Conservation (phyloP, 108 stramenopile genomes). For the Thalassiosira profunda region DNA sequence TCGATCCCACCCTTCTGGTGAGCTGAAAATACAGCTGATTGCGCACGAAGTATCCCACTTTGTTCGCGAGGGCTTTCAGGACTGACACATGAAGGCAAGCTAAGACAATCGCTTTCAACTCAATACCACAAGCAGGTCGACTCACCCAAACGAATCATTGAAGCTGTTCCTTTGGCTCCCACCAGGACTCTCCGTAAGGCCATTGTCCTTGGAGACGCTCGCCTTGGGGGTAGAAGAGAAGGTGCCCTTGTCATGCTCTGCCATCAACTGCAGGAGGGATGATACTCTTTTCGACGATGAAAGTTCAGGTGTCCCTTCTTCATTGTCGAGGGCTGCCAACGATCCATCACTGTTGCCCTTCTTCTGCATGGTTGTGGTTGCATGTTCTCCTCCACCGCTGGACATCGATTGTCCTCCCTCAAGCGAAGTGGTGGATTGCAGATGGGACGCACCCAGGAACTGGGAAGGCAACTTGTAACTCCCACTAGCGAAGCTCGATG, state of each 20-base stretch:
- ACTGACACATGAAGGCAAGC: background rate
- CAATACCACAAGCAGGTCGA: background rate
- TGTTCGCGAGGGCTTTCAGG: constrained; percentile 17
- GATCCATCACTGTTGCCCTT: background rate
- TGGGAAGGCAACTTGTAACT: constrained; percentile 11
- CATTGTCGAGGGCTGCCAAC: constrained; percentile 1
- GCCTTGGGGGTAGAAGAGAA: constrained; percentile 9
- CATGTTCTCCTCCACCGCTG: constrained; percentile 6
- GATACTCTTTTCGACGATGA: background rate
- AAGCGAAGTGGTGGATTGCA: constrained; percentile 44
- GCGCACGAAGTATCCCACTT: background rate
- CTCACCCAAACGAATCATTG: constrained; percentile 21
- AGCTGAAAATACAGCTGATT: constrained; percentile 1
- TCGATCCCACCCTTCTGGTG: constrained; percentile 35
- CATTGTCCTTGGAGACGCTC: background rate
- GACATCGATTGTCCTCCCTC: constrained; percentile 11
- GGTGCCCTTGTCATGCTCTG: constrained; percentile 24
- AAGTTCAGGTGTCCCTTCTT: constrained; percentile 5
- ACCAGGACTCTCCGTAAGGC: background rate
- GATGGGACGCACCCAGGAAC: constrained; percentile 2
- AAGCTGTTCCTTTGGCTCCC: constrained; percentile 10
- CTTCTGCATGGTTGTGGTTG: background rate
- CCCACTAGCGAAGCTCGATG: constrained; percentile 30
- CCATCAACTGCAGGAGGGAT: constrained; percentile 25
- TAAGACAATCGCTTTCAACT: background rate